Conservation (phyloP, 345 rosid species). For the Iberis pinnata region DNA sequence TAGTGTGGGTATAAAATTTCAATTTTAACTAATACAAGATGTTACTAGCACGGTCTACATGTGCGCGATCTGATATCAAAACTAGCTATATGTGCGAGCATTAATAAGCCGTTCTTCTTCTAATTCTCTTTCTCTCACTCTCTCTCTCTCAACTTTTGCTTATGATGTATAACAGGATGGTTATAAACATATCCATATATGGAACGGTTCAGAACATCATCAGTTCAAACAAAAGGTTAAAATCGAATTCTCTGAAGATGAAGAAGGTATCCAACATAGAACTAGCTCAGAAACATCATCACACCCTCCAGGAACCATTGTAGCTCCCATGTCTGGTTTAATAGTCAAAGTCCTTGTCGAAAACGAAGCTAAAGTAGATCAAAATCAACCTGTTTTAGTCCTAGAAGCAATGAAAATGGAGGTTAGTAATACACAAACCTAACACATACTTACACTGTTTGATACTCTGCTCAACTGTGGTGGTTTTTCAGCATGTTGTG, state of each 20-base stretch:
- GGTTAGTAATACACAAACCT: constrained; percentile 40
- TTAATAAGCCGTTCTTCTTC: too few relatives aligned
- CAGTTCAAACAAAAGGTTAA: constrained; percentile 64
- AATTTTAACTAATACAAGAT: too few relatives aligned
- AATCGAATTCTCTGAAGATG: constrained; percentile 46
- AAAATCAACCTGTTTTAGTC: constrained; percentile 73
- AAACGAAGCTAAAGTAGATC: constrained; percentile 63
- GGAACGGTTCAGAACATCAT: constrained; percentile 60
- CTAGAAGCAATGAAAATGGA: constrained; percentile 99
- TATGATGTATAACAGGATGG: constrained; percentile 44
- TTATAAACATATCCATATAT: constrained; percentile 60
- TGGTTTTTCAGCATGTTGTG: constrained; percentile 83
- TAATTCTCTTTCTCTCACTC: constrained; percentile 2
- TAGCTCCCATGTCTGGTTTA: constrained; percentile 94
- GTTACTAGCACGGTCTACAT: too few relatives aligned
- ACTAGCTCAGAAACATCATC: constrained; percentile 42
- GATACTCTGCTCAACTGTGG: too few relatives aligned
- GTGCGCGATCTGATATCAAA: too few relatives aligned
- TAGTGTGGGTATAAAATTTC: too few relatives aligned
- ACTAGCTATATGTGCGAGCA: too few relatives aligned
- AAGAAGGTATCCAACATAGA: constrained; percentile 51
- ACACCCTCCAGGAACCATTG: constrained; percentile 58
- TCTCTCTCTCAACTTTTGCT: constrained; percentile 15
- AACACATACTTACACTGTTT: too few relatives aligned
- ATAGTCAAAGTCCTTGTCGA: constrained; percentile 75